These are phyloP conservation scores for Microstegium vimineum DNA, from an alignment of 176 grass and related monocot species.

Conservation along the genomic window DNA sequence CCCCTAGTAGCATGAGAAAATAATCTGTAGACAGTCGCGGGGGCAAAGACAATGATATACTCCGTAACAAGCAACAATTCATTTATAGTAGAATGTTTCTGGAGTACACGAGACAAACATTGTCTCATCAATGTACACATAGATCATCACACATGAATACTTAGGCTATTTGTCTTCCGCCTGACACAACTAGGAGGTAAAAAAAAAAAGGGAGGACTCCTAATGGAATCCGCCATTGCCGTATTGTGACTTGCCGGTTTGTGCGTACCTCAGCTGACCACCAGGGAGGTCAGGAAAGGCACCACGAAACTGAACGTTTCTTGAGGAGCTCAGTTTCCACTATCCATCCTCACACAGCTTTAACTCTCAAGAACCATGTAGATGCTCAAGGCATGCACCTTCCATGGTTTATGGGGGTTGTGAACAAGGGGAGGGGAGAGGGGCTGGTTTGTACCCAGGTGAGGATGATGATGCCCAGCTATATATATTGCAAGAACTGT, in stretches of 20 bases:
- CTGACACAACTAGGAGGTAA: conserved; percentile 22
- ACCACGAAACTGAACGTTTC: conserved; percentile 21
- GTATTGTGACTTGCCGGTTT: conserved; percentile 55
- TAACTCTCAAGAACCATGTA: conserved; percentile 48
- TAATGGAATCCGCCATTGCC: conserved; percentile 46
- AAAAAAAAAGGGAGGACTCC: conserved; percentile 16
- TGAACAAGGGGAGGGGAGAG: conserved; percentile 25
- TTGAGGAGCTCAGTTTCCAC: conserved; percentile 2
- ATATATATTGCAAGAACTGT: conserved; percentile 20
- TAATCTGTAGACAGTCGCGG: neutral
- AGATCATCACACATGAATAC: conserved; percentile 1
- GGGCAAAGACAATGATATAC: neutral
- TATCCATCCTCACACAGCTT: conserved; percentile 14
- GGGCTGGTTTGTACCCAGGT: conserved; percentile 21
- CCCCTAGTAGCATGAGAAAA: neutral
- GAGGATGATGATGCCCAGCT: conserved; percentile 24
- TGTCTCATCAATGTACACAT: neutral
- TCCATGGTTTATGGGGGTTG: conserved; percentile 26
- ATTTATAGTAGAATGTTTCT: conserved; percentile 20
- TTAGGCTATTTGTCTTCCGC: conserved; percentile 18
- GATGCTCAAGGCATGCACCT: conserved; percentile 45
- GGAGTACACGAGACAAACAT: conserved; percentile 22
- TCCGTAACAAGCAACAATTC: neutral
- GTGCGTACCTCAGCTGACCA: conserved; percentile 32
- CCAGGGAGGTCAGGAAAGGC: conserved; percentile 31